Percentiles rank a stretch among this genome's conserved stretches.
Conservation (phyloP, 805 yeast genomes). For the Myxozyma neotropica region DNA sequence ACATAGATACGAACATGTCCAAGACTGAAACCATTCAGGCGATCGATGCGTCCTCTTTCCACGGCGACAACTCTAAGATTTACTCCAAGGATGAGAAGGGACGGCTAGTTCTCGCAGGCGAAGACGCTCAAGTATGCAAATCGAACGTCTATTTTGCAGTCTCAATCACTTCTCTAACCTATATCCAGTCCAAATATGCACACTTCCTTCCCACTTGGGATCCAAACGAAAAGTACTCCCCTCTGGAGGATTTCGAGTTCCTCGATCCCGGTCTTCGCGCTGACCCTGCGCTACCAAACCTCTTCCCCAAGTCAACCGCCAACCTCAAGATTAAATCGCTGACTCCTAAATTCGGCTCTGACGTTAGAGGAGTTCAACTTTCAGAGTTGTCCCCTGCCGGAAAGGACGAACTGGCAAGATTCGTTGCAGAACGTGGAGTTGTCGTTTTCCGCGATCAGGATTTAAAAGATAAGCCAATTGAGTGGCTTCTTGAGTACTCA, state of each 20-base stretch:
- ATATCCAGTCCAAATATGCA: constrained; percentile 14
- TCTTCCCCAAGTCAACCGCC: constrained; percentile 46
- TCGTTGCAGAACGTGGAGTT: constrained; percentile 70
- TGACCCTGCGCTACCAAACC: constrained; percentile 54
- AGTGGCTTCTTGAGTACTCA: constrained; percentile 51
- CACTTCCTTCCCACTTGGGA: constrained; percentile 67
- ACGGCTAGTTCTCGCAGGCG: constrained; percentile 23
- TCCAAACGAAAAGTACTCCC: constrained; percentile 54
- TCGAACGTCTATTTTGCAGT: too few relatives aligned
- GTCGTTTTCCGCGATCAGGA: constrained; percentile 69
- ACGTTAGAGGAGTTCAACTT: constrained; percentile 61
- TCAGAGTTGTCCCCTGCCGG: constrained; percentile 54
- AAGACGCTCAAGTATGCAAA: constrained; percentile 11
- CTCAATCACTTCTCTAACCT: neutral
- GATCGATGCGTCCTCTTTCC: constrained; percentile 34
- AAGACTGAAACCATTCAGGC: constrained; percentile 26
- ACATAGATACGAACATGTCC: neutral
- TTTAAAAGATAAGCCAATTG: constrained; percentile 48
- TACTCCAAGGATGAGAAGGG: constrained; percentile 16
- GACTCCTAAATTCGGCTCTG: constrained; percentile 73
- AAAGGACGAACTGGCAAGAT: constrained; percentile 65
- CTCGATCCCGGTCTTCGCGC: constrained; percentile 66
- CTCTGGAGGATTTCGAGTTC: constrained; percentile 57
- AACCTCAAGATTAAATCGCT: constrained; percentile 44
- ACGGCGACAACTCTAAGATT: constrained; percentile 24